Evolutionary conservation across 768 basidiomycete genomes (phyloP).

Genomic region (Xanthoconium purpureum): DNA sequence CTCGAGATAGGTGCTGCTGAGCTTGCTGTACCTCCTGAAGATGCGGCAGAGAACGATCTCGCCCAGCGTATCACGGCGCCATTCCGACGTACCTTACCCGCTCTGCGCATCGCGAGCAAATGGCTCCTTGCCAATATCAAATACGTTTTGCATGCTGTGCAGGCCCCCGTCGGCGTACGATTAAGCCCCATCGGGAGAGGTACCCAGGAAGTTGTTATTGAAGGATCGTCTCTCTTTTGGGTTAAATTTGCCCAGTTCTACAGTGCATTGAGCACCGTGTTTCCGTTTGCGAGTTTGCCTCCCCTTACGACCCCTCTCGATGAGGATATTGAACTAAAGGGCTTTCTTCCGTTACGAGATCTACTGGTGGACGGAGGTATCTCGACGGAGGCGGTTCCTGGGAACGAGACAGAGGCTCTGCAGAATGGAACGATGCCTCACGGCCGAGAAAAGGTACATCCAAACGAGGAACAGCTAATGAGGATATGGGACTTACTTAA

Average conservation of each 20-base stretch:
- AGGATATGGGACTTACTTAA: conserved; percentile 80
- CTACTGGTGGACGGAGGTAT: conserved; percentile 41
- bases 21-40: conserved; percentile 53
- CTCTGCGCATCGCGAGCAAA: conserved; percentile 82
- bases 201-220: conserved; percentile 28
- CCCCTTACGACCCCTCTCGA: conserved; percentile 63
- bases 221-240: conserved; percentile 62
- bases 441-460: conserved; percentile 58
- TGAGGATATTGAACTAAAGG: conserved; percentile 86
- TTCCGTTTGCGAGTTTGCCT: conserved; percentile 65
- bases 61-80: conserved; percentile 83
- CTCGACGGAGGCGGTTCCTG: conserved; percentile 10
- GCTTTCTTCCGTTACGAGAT: conserved; percentile 79
- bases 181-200: conserved; percentile 11
- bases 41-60: conserved; percentile 54
- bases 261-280: conserved; percentile 55
- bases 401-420: conserved; percentile 22
- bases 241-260: conserved; percentile 63
- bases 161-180: conserved; percentile 24
- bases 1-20: conserved; percentile 64
- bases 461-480: conserved; percentile 96
- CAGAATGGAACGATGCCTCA: conserved; percentile 26
- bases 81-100: conserved; percentile 82
- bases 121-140: conserved; percentile 81
- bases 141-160: conserved; percentile 53